Evolutionary conservation across 495 filamentous ascomycete species (phyloP).

Genomic region (Penicillium maclennaniae): DNA sequence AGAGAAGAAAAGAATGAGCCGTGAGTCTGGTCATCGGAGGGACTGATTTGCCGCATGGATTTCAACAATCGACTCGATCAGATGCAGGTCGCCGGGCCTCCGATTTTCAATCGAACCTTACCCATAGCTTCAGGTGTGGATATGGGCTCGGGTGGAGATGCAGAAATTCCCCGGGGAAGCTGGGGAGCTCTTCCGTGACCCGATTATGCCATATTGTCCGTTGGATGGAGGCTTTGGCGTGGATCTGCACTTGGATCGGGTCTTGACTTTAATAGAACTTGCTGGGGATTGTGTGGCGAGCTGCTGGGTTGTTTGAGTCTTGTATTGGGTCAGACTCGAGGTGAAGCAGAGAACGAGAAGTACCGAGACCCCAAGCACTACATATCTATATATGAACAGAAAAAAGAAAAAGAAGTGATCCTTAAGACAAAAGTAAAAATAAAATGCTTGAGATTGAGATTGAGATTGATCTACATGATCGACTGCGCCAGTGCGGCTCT

Average conservation of each 20-base stretch:
- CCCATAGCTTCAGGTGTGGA: neutral
- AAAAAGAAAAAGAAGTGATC: neutral
- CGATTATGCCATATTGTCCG: neutral
- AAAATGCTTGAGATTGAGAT: neutral
- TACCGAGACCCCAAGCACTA: neutral
- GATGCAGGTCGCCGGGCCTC: conserved; percentile 6
- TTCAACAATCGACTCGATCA: neutral
- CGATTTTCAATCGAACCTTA: neutral
- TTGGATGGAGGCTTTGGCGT: neutral
- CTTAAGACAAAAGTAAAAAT: neutral
- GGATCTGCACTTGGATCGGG: neutral
- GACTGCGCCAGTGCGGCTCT: neutral
- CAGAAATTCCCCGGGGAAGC: conserved; percentile 3
- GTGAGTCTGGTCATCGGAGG: too few species aligned
- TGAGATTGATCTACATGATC: neutral
- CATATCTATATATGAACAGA: neutral
- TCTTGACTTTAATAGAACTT: neutral
- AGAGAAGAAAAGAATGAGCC: too few species aligned
- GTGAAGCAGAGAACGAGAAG: neutral
- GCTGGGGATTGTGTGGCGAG: neutral
- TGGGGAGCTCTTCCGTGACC: neutral
- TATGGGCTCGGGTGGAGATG: neutral
- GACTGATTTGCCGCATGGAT: neutral
- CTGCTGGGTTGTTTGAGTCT: neutral
- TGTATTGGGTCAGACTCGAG: neutral